Conservation (phyloP, 305 asterid species). For the Solanum aculeatissimum region DNA sequence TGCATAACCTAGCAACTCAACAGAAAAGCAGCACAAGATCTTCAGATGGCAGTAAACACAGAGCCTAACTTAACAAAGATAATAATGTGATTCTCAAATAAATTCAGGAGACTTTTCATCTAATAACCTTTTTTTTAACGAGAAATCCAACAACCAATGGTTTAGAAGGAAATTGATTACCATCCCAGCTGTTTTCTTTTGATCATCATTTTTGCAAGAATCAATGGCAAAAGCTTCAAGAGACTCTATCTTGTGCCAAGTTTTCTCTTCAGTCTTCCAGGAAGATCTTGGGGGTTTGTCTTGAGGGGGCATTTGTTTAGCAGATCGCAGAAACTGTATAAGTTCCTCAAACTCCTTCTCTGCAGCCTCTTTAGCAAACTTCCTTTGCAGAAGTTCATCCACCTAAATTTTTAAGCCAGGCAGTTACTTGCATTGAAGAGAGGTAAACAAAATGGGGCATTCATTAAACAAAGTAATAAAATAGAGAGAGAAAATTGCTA, state of each 20-base stretch:
- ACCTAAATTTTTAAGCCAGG: slow-evolving; percentile 32
- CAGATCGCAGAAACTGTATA: slow-evolving; percentile 50
- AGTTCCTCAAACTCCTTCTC: slow-evolving; percentile 72
- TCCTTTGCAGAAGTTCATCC: slow-evolving; percentile 62
- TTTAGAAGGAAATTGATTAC: slow-evolving; percentile 21
- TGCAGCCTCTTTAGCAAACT: slow-evolving; percentile 60
- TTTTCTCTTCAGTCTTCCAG: slow-evolving; percentile 59
- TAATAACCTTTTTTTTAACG: not conserved
- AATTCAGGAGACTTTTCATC: not conserved
- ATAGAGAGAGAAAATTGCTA: not conserved
- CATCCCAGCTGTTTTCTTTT: slow-evolving; percentile 63
- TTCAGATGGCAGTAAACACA: not conserved
- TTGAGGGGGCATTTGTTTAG: slow-evolving; percentile 44
- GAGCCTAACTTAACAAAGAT: not conserved
- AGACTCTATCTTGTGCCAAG: slow-evolving; percentile 41
- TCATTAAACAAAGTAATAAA: not conserved
- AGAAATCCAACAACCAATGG: not conserved
- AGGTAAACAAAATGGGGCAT: not conserved
- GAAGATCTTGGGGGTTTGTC: slow-evolving; percentile 59
- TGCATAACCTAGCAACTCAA: not conserved
- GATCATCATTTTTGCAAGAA: slow-evolving; percentile 57
- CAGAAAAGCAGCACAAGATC: not conserved
- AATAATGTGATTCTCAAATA: not conserved
- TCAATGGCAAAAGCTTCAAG: slow-evolving; percentile 77
- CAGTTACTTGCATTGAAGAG: not conserved